phyloP scores from a whole-genome alignment of 805 yeast genomes.

The Candida railenensis region DNA sequence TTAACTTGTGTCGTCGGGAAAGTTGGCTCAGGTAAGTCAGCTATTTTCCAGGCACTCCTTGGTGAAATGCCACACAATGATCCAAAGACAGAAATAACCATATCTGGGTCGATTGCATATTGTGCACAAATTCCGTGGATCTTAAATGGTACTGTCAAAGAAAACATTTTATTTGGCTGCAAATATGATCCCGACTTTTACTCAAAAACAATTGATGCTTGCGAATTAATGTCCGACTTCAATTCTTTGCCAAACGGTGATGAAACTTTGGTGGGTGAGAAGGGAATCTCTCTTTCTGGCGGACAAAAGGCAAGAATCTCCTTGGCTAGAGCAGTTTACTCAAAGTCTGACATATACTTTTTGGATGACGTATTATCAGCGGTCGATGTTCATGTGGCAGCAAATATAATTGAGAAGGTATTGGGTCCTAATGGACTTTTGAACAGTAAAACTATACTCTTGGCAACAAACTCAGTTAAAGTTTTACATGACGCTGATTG shows the following conservation, averaged over 20 bases:
- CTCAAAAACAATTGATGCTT: conserved; percentile 32
- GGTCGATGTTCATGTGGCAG: conserved; percentile 43
- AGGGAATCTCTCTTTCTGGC: conserved; percentile 41
- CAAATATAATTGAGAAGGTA: conserved; percentile 28
- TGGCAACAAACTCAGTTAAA: conserved; percentile 39
- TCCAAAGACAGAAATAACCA: conserved; percentile 21
- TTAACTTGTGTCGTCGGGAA: conserved; percentile 40
- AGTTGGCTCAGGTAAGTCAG: conserved; percentile 41
- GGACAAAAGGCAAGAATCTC: conserved; percentile 43
- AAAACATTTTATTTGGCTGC: conserved; percentile 38
- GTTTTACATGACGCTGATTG: conserved; percentile 33
- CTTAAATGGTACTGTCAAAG: conserved; percentile 37
- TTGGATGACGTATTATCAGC: conserved; percentile 43
- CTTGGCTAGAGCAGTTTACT: conserved; percentile 40
- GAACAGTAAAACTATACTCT: conserved; percentile 30
- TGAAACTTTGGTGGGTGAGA: conserved; percentile 41
- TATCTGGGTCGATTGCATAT: conserved; percentile 36
- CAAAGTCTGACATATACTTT: conserved; percentile 37
- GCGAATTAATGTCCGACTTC: conserved; percentile 35
- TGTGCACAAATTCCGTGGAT: conserved; percentile 43
- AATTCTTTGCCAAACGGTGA: conserved; percentile 38
- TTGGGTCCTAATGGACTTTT: conserved; percentile 30
- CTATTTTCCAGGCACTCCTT: conserved; percentile 31
- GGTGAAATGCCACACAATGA: conserved; percentile 24
- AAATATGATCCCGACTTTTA: conserved; percentile 29